Base-by-base conservation (phyloP, 2,329 filamentous ascomycete species). In the Aspergillus uvarum region DNA sequence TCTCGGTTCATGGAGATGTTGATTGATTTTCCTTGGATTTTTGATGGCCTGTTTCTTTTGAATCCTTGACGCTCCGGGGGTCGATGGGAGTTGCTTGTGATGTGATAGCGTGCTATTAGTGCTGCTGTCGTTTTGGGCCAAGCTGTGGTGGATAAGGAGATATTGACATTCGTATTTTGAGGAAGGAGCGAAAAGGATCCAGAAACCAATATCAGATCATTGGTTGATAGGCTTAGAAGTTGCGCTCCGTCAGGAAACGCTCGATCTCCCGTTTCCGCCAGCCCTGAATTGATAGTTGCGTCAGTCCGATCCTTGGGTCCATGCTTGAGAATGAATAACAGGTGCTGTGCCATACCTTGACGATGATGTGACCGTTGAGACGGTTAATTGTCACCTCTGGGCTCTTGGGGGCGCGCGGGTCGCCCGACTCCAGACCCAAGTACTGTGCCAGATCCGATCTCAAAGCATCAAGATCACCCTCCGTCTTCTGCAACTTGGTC, bases 401-500 rank as follows among this genome's bases (percentile, higher is more conserved):
- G 48, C 65, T 76, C 67, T 70, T 72, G 57, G 61, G 61, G 26
- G 65, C 67, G 54, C 64, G 67, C 47, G 63, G 69, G 21, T 79
- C 83, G 79, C 53, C 81, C 72, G 69, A 63, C 24, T 82, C 76
- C 47, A 94, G 70, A 1, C 80, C 77, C 62, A 96, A 74, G 11
- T 81, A 83, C 21, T 77, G 71, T 42, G 81, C 78, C 59, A 98
- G 72, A 67, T 92, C 89, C 38, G 83, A 76, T 62, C 85, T 82
- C 64, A 98, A 73, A 3, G 80, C 83, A 32, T 80, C 75, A 53
- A 87, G 70, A 72, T 96, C 84, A 16, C 95, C 95, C 59, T 91
- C 87, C 53, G 94, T 83, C 76, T 90, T 92, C 74, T 92, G 89
- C 58, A 99, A 78, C 59, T 86, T 76, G 5, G 94, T 96, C 69